A percentile compares a stretch with the other conserved stretches of the same genome.
These are phyloP conservation scores for Microdochium paspali DNA, from an alignment of 2,329 filamentous ascomycete genomes.

Conservation along the genomic window DNA sequence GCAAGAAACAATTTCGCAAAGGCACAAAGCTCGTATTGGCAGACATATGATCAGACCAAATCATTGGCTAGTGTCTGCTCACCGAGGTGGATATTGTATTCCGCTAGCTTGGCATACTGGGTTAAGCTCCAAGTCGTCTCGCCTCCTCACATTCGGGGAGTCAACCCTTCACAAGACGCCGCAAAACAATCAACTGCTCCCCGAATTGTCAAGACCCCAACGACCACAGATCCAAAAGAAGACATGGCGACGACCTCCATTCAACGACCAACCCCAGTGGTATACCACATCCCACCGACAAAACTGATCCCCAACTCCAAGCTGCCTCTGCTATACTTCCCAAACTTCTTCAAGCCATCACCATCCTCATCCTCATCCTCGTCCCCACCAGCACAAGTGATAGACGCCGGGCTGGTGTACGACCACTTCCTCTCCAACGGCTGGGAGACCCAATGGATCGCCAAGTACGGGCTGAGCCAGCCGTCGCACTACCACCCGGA, in stretches of 20 bases:
- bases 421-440: not conserved
- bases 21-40: too few species aligned
- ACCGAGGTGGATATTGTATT: too few species aligned
- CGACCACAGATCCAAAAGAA: too few species aligned
- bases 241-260: not conserved
- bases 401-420: not conserved
- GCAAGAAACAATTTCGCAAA: too few species aligned
- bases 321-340: not conserved
- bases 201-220: too few species aligned
- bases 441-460: conserved; percentile 33
- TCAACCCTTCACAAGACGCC: too few species aligned
- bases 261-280: not conserved
- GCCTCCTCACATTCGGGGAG: too few species aligned
- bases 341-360: not conserved
- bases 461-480: conserved; percentile 45
- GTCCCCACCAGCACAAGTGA: not conserved
- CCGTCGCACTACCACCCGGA: conserved; percentile 46
- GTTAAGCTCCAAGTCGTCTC: too few species aligned
- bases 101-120: too few species aligned
- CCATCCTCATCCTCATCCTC: not conserved
- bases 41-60: too few species aligned
- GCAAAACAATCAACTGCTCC: too few species aligned
- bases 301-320: not conserved
- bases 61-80: too few species aligned
- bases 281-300: not conserved